These are phyloP conservation scores for Berberis vulgaris DNA, from an alignment of 164 flowering plant genomes.

Conservation along the genomic window DNA sequence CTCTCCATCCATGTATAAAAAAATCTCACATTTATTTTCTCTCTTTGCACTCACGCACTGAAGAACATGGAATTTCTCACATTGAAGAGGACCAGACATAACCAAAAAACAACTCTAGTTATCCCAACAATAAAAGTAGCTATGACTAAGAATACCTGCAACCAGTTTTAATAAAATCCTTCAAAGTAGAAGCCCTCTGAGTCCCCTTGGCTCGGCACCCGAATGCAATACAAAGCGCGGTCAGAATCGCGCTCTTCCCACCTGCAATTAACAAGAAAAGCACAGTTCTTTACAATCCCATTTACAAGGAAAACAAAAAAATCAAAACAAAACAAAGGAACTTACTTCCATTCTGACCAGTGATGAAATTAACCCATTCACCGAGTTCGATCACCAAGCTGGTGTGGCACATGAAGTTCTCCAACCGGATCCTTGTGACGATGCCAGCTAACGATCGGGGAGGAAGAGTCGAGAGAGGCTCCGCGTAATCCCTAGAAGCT, in stretches of 20 bases:
- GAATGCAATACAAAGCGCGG: constrained; percentile 80
- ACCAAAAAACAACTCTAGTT: neutral
- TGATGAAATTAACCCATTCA: constrained; percentile 76
- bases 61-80: no score
- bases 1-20: no score
- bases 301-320: neutral
- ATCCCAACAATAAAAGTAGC: neutral
- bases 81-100: no score
- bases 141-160: constrained; percentile 43
- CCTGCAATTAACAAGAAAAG: constrained; percentile 30
- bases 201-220: constrained; percentile 78
- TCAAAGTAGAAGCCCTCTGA: constrained; percentile 69
- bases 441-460: constrained; percentile 47
- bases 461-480: constrained; percentile 4
- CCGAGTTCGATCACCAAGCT: constrained; percentile 59
- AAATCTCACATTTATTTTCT: no score
- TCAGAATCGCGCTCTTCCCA: constrained; percentile 89
- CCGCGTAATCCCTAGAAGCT: constrained; percentile 23
- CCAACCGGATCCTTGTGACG: constrained; percentile 49
- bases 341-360: constrained; percentile 95
- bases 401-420: constrained; percentile 93
- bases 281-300: no score
- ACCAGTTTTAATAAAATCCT: constrained; percentile 90
- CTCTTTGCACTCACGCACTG: no score
- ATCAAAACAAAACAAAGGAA: neutral